Conservation (phyloP, 23 red algal species). For the Gracilaria gracilis region DNA sequence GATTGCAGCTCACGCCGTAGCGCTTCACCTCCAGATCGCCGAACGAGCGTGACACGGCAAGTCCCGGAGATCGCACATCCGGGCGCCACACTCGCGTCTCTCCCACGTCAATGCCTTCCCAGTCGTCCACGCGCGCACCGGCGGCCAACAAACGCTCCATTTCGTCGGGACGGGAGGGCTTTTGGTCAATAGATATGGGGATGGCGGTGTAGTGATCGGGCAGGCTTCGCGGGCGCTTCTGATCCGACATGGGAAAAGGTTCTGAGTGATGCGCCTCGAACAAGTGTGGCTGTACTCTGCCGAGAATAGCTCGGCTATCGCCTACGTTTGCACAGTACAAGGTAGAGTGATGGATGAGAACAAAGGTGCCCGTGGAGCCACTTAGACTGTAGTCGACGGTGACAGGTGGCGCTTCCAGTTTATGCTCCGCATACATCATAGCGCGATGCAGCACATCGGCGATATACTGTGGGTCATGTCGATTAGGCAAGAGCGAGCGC, state of each 20-base stretch:
- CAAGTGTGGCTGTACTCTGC: slow-evolving; percentile 39
- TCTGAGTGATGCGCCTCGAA: background rate
- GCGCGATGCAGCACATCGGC: slow-evolving; percentile 48
- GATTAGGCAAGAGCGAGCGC: slow-evolving; percentile 1
- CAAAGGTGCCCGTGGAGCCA: slow-evolving; percentile 81
- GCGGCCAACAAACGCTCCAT: slow-evolving; percentile 59
- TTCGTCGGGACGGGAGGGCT: slow-evolving; percentile 76
- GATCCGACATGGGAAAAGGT: background rate
- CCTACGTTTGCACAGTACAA: slow-evolving; percentile 94
- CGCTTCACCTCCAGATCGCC: slow-evolving; percentile 83
- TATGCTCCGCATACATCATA: slow-evolving; percentile 50
- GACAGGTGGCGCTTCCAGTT: slow-evolving; percentile 24
- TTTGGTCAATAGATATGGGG: slow-evolving; percentile 74
- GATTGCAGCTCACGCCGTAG: slow-evolving; percentile 80
- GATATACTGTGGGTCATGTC: slow-evolving; percentile 14
- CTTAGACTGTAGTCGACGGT: slow-evolving; percentile 74
- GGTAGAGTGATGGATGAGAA: slow-evolving; percentile 57
- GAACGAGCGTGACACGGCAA: slow-evolving; percentile 92
- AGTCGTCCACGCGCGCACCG: slow-evolving; percentile 86
- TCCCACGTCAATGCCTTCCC: slow-evolving; percentile 74
- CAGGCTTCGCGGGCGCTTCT: background rate
- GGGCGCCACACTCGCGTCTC: slow-evolving; percentile 90
- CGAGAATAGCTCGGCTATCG: slow-evolving; percentile 86
- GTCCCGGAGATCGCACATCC: slow-evolving; percentile 84
- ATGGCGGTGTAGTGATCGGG: slow-evolving; percentile 52